Base-by-base conservation (phyloP, 1,139 yeast species). In the Ashbya aceris region DNA sequence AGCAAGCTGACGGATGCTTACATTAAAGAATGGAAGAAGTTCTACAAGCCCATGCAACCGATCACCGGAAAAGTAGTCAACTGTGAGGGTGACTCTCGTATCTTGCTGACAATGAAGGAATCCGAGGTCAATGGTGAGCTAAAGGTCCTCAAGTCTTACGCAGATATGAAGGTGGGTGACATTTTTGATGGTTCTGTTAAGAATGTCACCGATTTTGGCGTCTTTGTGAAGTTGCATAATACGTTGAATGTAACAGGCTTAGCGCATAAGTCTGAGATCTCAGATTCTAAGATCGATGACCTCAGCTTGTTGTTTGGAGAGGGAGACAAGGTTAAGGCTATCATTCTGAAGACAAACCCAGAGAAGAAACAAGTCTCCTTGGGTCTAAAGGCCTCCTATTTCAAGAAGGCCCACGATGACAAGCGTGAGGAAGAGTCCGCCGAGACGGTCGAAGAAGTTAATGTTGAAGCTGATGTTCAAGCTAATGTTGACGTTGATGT, bases 311-410 rank as follows among this genome's bases (percentile, higher is more conserved):
- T 89, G 47, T 87, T 89, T 62, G 80, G 83, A 42, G 85, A 78
- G 55, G 96, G 96, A 50, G 96, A 89, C 61, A 73, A 83, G 50
- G 96, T 89, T 36, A 84, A 84, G 66, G 94, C 85, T 34, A 83
- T 81, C 66, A 70, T 91, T 30, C 69, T 89, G 53, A 72, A 70
- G 37, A 70, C 81, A 37, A 80, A 84, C 55, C 46, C 56, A 4
- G 77, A 69, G 13, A 86, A 83, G 71, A 79, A 78, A 49, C 87
- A 83, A 58, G 60, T 89, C 36, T 80, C 95, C 1, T 73, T 89
- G 46, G 96, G 97, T 50, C 80, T 89, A 87, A 91, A 87, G 67
- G 96, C 96, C 2, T 84, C 95, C 3, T 86, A 82, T 64, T 89
- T 91, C 62, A 70, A 70, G 17, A 66, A 55, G n/a, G 68, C 58